These are phyloP conservation scores for Datura wrightii DNA, from an alignment of 257 asterid species.

Conservation along the genomic window DNA sequence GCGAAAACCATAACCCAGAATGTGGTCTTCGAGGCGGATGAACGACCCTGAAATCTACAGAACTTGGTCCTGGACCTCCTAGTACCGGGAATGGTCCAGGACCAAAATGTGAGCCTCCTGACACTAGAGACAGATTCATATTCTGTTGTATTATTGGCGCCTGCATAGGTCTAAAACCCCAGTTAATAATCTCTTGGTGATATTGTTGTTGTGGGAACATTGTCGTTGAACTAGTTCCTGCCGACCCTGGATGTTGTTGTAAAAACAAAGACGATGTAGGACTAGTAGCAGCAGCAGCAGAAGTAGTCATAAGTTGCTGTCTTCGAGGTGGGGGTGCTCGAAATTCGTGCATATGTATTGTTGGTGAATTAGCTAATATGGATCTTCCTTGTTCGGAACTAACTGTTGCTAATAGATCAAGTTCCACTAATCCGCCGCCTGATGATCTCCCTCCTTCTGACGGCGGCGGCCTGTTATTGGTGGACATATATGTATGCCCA, in stretches of 20 bases:
- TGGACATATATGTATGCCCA: constrained; percentile 25
- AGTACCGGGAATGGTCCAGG: constrained; percentile 54
- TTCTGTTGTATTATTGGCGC: constrained; percentile 49
- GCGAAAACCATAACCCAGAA: constrained; percentile 89
- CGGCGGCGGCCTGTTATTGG: not conserved
- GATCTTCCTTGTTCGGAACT: constrained; percentile 37
- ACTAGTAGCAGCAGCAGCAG: not conserved
- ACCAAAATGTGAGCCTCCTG: constrained; percentile 44
- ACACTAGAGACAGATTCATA: constrained; percentile 42
- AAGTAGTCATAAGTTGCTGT: constrained; percentile 13
- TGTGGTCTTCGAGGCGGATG: constrained; percentile 82
- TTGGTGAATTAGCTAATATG: constrained; percentile 35
- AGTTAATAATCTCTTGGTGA: constrained; percentile 26
- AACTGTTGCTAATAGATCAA: constrained; percentile 59
- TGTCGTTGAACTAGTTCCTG: constrained; percentile 7
- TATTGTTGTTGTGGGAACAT: constrained; percentile 6
- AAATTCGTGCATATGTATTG: constrained; percentile 9
- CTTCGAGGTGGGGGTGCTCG: constrained; percentile 37
- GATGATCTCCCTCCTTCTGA: not conserved
- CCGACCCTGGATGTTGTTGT: constrained; percentile 37
- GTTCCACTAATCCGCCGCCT: constrained; percentile 51
- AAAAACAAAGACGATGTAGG: constrained; percentile 41
- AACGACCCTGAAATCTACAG: constrained; percentile 70
- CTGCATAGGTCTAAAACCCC: constrained; percentile 39
- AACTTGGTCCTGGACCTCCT: constrained; percentile 43